Base-by-base conservation (phyloP, 139 green algal species). In the Asterochloris sp. region DNA sequence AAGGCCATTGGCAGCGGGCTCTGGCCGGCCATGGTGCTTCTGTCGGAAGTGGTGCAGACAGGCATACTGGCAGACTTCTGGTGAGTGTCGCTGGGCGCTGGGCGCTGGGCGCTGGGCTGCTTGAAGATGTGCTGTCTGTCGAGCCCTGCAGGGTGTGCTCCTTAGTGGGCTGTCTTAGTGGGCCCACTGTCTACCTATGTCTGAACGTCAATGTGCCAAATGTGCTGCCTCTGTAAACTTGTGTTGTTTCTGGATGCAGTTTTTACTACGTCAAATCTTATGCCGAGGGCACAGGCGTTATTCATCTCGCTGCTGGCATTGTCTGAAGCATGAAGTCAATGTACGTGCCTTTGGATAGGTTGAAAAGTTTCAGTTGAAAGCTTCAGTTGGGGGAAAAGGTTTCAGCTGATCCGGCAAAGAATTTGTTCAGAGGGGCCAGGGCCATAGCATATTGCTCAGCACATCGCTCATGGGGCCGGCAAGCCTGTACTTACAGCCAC, bases 41-140 rank as follows among this genome's bases (percentile, higher is more conserved):
- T 98, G 11, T 95, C 88, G 1, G 97, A 99, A 85, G 88, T 99
- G 14, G 97, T 99, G 80, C 97, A 99, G 87, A 99, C 97, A 13
- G 95, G 96, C 88, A 99, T 99, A 89, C 88, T 99, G 69, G 96
- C 95, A 10, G 97, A 99, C 90, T 99, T 99, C 89, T 99, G 97
- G 90, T 96, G 86, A 62, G 89, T 74, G 24, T n/a, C 28, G 10
- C 13, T 17, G 23, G 15, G 14, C 28, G 27, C 61, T 11, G 11
- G 11, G 73, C 1, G 10, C 13, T 17, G 23, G 15, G 14, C 28
- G 27, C 61, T 11, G 11, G 11, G 73, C 1, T 11, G 24, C 19
- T 23, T 76, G 21, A 21, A 6, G 4, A 54, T 2, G 38, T 54
- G 38, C 38, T 54, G 38, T 54, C 38, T 54, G 38, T 6, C 38